These are phyloP conservation scores for Ophiostoma triangulosporum DNA, from an alignment of 2,329 filamentous ascomycete species.

Conservation along the genomic window DNA sequence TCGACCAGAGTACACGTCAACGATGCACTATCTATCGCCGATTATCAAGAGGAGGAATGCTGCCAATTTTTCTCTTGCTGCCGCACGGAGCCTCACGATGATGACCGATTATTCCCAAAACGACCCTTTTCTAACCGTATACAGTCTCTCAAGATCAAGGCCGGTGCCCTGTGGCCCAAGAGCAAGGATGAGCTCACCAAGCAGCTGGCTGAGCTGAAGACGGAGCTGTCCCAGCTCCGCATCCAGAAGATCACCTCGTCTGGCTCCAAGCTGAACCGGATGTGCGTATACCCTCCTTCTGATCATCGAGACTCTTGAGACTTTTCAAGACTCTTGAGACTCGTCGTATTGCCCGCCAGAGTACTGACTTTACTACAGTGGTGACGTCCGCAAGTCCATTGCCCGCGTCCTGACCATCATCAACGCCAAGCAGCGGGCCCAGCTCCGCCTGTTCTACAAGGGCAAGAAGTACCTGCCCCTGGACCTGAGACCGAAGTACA, in stretches of 20 bases:
- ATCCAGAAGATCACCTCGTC: slow-evolving; percentile 98
- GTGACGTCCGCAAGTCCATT: slow-evolving; percentile 99
- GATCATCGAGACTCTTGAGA: neutral
- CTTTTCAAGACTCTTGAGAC: too few relatives aligned
- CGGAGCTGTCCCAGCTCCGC: slow-evolving; percentile 88
- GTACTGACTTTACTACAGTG: slow-evolving; percentile 41
- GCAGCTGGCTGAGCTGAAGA: slow-evolving; percentile 90
- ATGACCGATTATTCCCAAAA: neutral
- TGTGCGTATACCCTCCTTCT: slow-evolving; percentile 46
- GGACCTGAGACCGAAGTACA: slow-evolving; percentile 97
- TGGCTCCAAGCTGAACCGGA: slow-evolving; percentile 91
- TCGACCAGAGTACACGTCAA: neutral
- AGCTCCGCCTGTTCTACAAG: slow-evolving; percentile 99
- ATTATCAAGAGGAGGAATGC: neutral
- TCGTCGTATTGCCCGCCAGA: too few relatives aligned
- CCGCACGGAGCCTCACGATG: neutral
- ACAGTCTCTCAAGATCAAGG: slow-evolving; percentile 70
- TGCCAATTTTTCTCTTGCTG: slow-evolving; percentile 15
- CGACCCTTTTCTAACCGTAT: slow-evolving; percentile 1
- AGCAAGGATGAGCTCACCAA: slow-evolving; percentile 96
- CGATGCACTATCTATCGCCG: neutral
- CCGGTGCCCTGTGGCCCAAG: slow-evolving; percentile 95
- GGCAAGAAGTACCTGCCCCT: slow-evolving; percentile 99
- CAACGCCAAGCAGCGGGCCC: slow-evolving; percentile 97
- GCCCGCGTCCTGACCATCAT: slow-evolving; percentile 98